Conservation (phyloP, 2,329 filamentous ascomycete genomes). For the Hypoxylon sp. region DNA sequence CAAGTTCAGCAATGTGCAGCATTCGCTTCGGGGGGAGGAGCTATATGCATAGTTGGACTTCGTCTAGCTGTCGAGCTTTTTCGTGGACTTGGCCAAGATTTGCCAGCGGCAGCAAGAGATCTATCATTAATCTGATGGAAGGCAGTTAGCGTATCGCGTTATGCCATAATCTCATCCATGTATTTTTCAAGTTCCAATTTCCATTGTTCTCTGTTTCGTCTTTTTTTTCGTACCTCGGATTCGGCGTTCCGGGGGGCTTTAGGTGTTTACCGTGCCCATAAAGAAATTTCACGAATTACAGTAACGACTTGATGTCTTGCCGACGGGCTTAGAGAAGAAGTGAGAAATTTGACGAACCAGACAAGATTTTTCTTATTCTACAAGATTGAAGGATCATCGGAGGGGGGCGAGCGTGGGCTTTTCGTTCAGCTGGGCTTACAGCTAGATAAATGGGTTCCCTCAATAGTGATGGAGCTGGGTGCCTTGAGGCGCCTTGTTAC, state of each 20-base stretch:
- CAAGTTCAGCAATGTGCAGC: constrained; percentile 41
- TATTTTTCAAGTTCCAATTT: constrained; percentile 33
- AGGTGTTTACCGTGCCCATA: constrained; percentile 39
- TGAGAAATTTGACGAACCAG: constrained; percentile 32
- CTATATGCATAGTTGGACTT: constrained; percentile 24
- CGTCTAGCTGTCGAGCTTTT: neutral
- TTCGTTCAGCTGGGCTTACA: constrained; percentile 34
- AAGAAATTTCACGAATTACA: constrained; percentile 49
- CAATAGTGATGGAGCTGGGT: constrained; percentile 15
- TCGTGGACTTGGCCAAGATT: neutral
- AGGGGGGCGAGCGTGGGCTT: constrained; percentile 19
- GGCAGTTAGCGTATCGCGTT: constrained; percentile 13
- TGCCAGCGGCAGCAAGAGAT: constrained; percentile 4
- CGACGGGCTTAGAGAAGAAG: constrained; percentile 31
- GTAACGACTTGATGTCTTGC: constrained; percentile 53
- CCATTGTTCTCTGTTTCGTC: constrained; percentile 12
- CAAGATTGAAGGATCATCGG: constrained; percentile 7
- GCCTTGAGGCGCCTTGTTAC: constrained; percentile 34
- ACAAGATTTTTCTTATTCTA: constrained; percentile 3
- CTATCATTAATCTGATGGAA: constrained; percentile 17
- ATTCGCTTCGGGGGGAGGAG: constrained; percentile 39
- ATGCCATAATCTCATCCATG: constrained; percentile 29
- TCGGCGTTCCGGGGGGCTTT: constrained; percentile 46
- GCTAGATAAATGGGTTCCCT: constrained; percentile 28
- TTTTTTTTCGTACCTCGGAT: constrained; percentile 32